Evolutionary conservation across 2,329 filamentous ascomycete genomes (phyloP), one percentile per base, ranked within the genome.

Genomic region (Arachnomyces sp.): DNA sequence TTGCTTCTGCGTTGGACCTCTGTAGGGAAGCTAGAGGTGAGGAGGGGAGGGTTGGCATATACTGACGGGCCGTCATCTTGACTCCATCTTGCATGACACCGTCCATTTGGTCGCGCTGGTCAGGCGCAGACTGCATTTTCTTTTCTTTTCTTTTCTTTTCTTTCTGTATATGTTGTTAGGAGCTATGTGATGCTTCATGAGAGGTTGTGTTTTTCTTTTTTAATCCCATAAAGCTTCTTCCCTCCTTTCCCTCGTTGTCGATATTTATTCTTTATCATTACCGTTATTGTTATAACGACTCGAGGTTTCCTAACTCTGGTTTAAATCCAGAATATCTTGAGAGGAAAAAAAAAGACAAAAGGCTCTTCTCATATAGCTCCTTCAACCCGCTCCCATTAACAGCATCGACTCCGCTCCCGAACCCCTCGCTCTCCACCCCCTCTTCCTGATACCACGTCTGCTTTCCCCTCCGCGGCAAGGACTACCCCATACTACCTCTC

Each of bases 11-110:
- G 45, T 39, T 51, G 45, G 46, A 53, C 54, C 47, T 59, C 50
- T 60, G 53, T 57, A 57, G 52, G 54, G 55, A 51, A 50, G 37
- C 28, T 14, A 25, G 39, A 41, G 39, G 35, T 36, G 38, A 31
- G 34, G 34, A 28, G 33, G 52, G 42, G 47, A 50, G 52, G 55
- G 51, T 50, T 49, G 49, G 48, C 50, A 54, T 52, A 52, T 53
- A 52, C 53, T 59, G 57, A 58, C 53, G 52, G 52, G 53, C 49
- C 52, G 44, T 50, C 29, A 44, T 52, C 52, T 56, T 51, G 52
- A 54, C 54, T 50, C 45, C 51, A 48, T 47, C 56, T 53, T 63
- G 60, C 61, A 65, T 63, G 59, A 61, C 56, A 48, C 56, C 51
- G 49, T 49, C 44, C 56, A 44, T 39, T 57, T 59, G 55, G 52